Conservation (phyloP, 2,329 filamentous ascomycete genomes). For the Sporothrix mexicana region DNA sequence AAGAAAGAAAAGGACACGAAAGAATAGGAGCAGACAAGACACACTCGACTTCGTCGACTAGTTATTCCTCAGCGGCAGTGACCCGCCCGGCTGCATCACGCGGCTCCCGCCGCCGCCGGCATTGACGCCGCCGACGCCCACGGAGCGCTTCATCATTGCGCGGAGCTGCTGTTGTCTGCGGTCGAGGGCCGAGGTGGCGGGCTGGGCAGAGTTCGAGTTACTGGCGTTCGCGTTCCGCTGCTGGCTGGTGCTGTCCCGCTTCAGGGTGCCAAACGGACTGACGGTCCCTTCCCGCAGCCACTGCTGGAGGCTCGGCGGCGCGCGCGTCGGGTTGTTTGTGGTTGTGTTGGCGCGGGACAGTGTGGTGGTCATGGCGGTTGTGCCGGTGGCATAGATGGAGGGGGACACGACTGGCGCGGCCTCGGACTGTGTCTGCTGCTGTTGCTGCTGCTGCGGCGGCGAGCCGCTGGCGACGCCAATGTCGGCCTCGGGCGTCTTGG, state of each 20-base stretch:
- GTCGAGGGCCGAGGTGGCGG: constrained; percentile 15
- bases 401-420: constrained; percentile 13
- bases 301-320: constrained; percentile 42
- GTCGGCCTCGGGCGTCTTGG: constrained; percentile 35
- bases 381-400: constrained; percentile 32
- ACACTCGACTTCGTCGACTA: neutral
- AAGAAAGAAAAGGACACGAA: neutral
- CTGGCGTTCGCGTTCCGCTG: neutral
- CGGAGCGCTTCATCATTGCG: constrained; percentile 29
- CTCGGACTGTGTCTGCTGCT: neutral
- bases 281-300: constrained; percentile 46
- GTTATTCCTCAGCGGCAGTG: constrained; percentile 32
- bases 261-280: constrained; percentile 46
- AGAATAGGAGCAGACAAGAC: neutral
- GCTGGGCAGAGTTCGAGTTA: neutral
- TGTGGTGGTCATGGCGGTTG: constrained; percentile 20
- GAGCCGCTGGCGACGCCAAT: neutral
- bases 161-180: constrained; percentile 32
- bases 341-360: constrained; percentile 31
- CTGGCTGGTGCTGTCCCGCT: constrained; percentile 33
- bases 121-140: constrained; percentile 37
- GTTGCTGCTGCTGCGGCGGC: neutral
- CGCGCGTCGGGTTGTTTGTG: constrained; percentile 33
- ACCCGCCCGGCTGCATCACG: constrained; percentile 33
- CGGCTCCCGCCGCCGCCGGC: constrained; percentile 33